These are phyloP conservation scores for Wickerhamiella bombiphila DNA, from an alignment of 805 yeast genomes.

Conservation along the genomic window DNA sequence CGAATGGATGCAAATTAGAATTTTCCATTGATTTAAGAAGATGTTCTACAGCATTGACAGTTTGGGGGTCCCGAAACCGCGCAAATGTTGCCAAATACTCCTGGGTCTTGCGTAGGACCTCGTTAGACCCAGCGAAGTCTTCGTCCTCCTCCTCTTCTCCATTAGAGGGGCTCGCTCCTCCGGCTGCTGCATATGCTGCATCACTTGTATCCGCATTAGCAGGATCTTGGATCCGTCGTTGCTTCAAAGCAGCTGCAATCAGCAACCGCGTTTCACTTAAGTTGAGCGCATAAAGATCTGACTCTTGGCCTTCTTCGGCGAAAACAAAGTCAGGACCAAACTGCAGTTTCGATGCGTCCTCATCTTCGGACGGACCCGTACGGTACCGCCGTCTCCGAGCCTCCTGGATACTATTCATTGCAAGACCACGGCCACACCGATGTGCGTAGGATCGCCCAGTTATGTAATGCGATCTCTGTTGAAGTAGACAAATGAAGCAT, in stretches of 20 bases:
- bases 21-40: conserved; percentile 61
- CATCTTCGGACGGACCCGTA: conserved; percentile 42
- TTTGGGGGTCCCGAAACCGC: conserved; percentile 80
- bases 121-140: conserved; percentile 22
- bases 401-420: conserved; percentile 1
- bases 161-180: conserved; percentile 21
- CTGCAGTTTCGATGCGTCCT: conserved; percentile 74
- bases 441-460: too few relatives aligned
- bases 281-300: conserved; percentile 71
- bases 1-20: conserved; percentile 80
- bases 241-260: conserved; percentile 78
- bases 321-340: conserved; percentile 88
- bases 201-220: conserved; percentile 16
- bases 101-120: conserved; percentile 76
- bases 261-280: conserved; percentile 79
- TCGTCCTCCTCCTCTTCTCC: conserved; percentile 18
- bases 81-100: conserved; percentile 76
- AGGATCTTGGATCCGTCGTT: conserved; percentile 39
- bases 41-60: conserved; percentile 86
- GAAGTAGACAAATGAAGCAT: too few relatives aligned
- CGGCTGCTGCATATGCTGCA: neutral
- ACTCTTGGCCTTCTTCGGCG: conserved; percentile 66
- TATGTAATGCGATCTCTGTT: too few relatives aligned
- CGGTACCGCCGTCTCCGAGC: conserved; percentile 11
- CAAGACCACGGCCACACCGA: neutral